phyloP scores from a whole-genome alignment of 495 filamentous ascomycete genomes.

The Umbilicaria muhlenbergii region DNA sequence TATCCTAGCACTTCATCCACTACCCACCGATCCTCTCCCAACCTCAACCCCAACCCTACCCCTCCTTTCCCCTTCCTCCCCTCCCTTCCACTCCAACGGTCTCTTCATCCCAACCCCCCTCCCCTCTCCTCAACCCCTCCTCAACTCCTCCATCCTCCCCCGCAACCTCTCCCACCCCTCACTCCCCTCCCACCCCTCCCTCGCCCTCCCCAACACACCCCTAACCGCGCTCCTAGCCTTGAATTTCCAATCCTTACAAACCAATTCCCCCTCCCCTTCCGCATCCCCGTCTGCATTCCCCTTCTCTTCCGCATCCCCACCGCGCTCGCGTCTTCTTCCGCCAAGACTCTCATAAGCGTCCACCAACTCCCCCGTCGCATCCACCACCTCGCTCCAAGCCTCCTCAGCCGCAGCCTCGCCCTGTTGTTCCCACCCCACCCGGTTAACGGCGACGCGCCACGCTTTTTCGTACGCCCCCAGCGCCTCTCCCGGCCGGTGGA shows the following conservation, averaged over 20 bases:
- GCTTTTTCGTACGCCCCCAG: constrained; percentile 76
- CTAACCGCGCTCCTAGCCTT: constrained; percentile 75
- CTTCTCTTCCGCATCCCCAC: constrained; percentile 10
- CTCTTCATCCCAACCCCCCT: no score
- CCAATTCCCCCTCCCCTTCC: constrained; percentile 22
- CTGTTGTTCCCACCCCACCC: constrained; percentile 18
- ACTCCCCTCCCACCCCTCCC: constrained; percentile 66
- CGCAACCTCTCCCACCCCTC: constrained; percentile 51
- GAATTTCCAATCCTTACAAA: constrained; percentile 55
- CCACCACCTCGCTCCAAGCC: constrained; percentile 31
- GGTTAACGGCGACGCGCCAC: constrained; percentile 53
- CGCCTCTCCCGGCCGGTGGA: constrained; percentile 47
- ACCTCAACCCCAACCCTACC: no score
- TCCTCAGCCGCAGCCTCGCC: constrained; percentile 30
- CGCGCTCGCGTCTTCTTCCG: constrained; percentile 23
- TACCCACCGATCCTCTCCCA: no score
- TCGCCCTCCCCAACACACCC: constrained; percentile 67
- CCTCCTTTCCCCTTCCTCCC: no score
- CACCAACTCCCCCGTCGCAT: constrained; percentile 31
- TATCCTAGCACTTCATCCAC: no score
- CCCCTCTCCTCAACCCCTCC: constrained; percentile 5
- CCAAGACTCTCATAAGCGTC: constrained; percentile 34
- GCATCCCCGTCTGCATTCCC: constrained; percentile 6
- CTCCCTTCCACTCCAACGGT: no score
- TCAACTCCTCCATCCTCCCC: constrained; percentile 44